Evolutionary conservation across 2,329 filamentous ascomycete species (phyloP), one percentile per base, ranked within the genome.

Genomic region (Lasiodiplodia hormozganensis): DNA sequence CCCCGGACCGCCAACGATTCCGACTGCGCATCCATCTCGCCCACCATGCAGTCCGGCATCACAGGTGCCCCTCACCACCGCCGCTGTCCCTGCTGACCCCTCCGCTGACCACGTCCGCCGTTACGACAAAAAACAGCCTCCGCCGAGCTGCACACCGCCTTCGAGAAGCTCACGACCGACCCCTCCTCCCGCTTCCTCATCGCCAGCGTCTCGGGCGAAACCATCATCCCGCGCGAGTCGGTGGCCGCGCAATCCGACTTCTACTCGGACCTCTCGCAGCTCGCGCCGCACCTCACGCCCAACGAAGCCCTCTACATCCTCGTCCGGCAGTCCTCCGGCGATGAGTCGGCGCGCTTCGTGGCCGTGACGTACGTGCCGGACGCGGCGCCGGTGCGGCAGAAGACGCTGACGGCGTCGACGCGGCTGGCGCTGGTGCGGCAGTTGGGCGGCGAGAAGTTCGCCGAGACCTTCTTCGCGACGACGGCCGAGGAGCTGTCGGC

Each of bases 401-500:
- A 96, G 85, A 96, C 93, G 90, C 86, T 96, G 25, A 94, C 95
- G 78, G 92, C 92, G 6, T 88, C 89, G 28, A 94, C 92, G 34
- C 87, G 92, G 11, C 83, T 94, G 73, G 92, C 92, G 0, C 85
- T 96, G 1, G 87, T 90, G 62, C 87, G 92, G 52, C 92, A 95
- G 80, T 84, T 96, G 11, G 92, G 93, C 56, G 87, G 88, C 66
- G 92, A 96, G 78, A 86, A 93, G 74, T 95, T 96, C 80, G 84
- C 90, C 64, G 91, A 94, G 77, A 91, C 88, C 28, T 84, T 95
- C 52, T 93, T 94, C 76, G 88, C 86, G 12, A 95, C 91, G 1
- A 87, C 85, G 51, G 82, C 88, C 28, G 86, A 88, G 23, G 92
- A 96, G 81, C 82, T 96, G 70, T 92, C 84, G 7, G 82, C 85